Evolutionary conservation across 345 rosid genomes (phyloP), one percentile per base, ranked within the genome.

Genomic region (Adansonia digitata): DNA sequence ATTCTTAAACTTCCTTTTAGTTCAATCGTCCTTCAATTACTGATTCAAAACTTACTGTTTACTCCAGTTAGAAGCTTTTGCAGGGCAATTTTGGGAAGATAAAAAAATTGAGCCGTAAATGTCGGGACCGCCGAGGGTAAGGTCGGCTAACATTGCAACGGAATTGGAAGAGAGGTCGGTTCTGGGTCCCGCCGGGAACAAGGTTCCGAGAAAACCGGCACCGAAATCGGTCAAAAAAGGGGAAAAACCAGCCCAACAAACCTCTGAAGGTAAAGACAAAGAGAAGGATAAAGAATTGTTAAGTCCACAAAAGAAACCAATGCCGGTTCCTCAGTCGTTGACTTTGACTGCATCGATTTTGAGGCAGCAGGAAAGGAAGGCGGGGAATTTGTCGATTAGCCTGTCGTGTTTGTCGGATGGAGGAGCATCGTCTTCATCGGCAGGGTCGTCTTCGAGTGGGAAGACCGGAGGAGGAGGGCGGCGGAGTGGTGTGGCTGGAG

Each of bases 351-450:
- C 84, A 20, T 84, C 88, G 46, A 59, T 81, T 78, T 53, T 88
- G 74, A 83, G 81, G 76, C 71, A 80, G 73, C 79, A 72, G 67
- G 84, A 81, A 53, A 35, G 49, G 81, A 64, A 6, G 37, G 55
- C 37, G 51, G 62, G 67, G 18, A 88, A 78, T 71, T 79, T 81
- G 2, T 84, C 89, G 1, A 83, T 81, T 89, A 77, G 84, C 72
- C 87, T 88, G 74, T 92, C 97, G 17, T 92, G 89, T 46, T 90
- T 93, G 20, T 92, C 97, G 24, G 96, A 92, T 76, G 76, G 76
- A 17, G 97, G 56, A 46, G 72, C 72, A 46, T 68, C 72, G 15
- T 46, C 97, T 1, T 88, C 91, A 0, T 92, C 97, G 8, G 81
- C 96, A 1, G 96, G 89, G 80, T 92, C 97, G 18, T 82, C 90